phyloP scores from a whole-genome alignment of 345 rosid species.

The Eutrema yunnanense region DNA sequence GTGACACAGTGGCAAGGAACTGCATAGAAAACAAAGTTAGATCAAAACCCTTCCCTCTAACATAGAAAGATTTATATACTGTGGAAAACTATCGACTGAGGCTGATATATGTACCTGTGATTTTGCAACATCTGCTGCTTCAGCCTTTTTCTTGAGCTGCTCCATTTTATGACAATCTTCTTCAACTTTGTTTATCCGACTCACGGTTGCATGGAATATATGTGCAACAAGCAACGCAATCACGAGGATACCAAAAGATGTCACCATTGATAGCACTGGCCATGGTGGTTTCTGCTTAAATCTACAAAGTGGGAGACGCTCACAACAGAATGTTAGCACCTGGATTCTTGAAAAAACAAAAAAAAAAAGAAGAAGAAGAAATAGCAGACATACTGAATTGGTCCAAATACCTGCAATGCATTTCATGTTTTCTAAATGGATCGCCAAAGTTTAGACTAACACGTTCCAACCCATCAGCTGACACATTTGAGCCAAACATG shows the following conservation, averaged over 20 bases:
- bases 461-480: conserved; percentile 52
- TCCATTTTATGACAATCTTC: conserved; percentile 73
- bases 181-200: conserved; percentile 81
- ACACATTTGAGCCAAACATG: conserved; percentile 81
- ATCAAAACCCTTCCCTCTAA: conserved; percentile 8
- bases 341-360: not conserved
- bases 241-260: conserved; percentile 66
- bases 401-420: conserved; percentile 83
- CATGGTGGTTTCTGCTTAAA: conserved; percentile 83
- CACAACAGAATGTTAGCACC: conserved; percentile 9
- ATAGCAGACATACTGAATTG: not conserved
- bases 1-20: conserved; percentile 99
- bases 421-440: conserved; percentile 90
- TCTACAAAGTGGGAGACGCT: conserved; percentile 35
- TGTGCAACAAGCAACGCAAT: conserved; percentile 75
- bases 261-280: conserved; percentile 60
- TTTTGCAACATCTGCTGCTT: conserved; percentile 94
- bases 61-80: not conserved
- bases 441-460: conserved; percentile 84
- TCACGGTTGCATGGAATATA: conserved; percentile 72
- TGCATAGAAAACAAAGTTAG: conserved; percentile 29
- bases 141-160: conserved; percentile 75
- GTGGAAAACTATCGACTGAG: not conserved
- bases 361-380: not conserved
- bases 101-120: conserved; percentile 58